These are phyloP conservation scores for Cercospora sojina DNA, from an alignment of 2,329 filamentous ascomycete species.

Conservation along the genomic window DNA sequence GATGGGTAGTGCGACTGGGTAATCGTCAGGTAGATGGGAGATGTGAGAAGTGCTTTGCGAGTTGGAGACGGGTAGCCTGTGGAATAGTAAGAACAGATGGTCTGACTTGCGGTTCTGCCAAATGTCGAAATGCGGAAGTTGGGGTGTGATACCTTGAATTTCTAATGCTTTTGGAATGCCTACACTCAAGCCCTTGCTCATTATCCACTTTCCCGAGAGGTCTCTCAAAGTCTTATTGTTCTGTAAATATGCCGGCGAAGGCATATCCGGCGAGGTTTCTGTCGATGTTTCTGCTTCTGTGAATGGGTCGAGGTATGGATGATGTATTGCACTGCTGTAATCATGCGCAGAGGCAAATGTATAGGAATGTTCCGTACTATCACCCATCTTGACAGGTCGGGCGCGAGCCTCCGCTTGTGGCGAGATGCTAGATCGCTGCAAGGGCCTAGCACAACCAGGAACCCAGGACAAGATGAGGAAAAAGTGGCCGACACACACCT, in stretches of 20 bases:
- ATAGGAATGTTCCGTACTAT: background rate
- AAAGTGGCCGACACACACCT: background rate
- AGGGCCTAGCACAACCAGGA: background rate
- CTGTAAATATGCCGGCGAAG: conserved; percentile 2
- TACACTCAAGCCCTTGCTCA: conserved; percentile 3
- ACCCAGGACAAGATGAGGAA: background rate
- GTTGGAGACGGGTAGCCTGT: conserved; percentile 1
- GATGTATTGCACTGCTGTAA: background rate
- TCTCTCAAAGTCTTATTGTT: conserved; percentile 13
- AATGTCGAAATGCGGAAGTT: background rate
- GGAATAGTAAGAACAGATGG: background rate
- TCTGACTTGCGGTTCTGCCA: background rate
- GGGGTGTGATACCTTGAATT: background rate
- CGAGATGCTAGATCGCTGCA: background rate
- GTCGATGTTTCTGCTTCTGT: background rate
- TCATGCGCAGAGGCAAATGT: background rate
- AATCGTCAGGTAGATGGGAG: conserved; percentile 14
- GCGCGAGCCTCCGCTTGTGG: background rate
- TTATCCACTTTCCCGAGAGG: conserved; percentile 8
- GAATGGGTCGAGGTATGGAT: background rate
- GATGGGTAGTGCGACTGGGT: conserved; percentile 23
- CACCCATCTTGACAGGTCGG: background rate
- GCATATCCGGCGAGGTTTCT: background rate
- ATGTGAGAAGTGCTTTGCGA: conserved; percentile 17
- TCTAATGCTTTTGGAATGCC: background rate